Evolutionary conservation across 768 basidiomycete species (phyloP).

Genomic region (Rhodotorula sphaerocarpa): DNA sequence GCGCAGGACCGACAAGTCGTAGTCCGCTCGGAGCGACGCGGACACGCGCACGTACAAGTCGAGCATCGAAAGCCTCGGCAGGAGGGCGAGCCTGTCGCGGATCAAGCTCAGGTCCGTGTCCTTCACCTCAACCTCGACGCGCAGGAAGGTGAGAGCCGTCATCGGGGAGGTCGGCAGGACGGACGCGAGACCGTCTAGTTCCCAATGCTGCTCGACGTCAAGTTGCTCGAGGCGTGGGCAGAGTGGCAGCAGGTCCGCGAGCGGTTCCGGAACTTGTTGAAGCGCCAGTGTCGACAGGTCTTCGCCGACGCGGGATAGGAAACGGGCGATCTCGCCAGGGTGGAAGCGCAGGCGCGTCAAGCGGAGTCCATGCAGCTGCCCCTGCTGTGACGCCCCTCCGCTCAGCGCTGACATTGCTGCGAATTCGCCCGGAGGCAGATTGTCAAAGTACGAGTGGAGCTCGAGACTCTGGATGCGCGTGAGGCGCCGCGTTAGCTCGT

Average conservation of each 20-base stretch:
- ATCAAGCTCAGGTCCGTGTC: too few species aligned
- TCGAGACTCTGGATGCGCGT: slow-evolving; percentile 8
- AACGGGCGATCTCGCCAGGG: background rate
- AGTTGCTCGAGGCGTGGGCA: slow-evolving; percentile 13
- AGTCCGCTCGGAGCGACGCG: too few species aligned
- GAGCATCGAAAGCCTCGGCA: too few species aligned
- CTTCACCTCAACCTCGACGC: background rate
- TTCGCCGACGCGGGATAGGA: slow-evolving; percentile 7
- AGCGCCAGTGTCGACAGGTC: slow-evolving; percentile 8
- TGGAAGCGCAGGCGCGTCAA: slow-evolving; percentile 10
- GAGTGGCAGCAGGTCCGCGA: background rate
- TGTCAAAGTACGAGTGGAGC: slow-evolving; percentile 22
- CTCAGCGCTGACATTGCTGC: background rate
- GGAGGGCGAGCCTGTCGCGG: too few species aligned
- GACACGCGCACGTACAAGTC: too few species aligned
- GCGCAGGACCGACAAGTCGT: too few species aligned
- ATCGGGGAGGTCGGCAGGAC: background rate
- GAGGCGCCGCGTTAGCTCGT: background rate
- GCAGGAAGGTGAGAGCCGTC: background rate
- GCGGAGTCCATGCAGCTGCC: slow-evolving; percentile 21
- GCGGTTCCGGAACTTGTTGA: slow-evolving; percentile 2
- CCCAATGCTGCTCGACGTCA: slow-evolving; percentile 9
- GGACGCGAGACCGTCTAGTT: background rate
- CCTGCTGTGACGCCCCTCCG: too few species aligned
- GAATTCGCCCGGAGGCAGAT: slow-evolving; percentile 4